Conservation (phyloP, 78 protist genomes). For the Dictyostelium capitatum region DNA sequence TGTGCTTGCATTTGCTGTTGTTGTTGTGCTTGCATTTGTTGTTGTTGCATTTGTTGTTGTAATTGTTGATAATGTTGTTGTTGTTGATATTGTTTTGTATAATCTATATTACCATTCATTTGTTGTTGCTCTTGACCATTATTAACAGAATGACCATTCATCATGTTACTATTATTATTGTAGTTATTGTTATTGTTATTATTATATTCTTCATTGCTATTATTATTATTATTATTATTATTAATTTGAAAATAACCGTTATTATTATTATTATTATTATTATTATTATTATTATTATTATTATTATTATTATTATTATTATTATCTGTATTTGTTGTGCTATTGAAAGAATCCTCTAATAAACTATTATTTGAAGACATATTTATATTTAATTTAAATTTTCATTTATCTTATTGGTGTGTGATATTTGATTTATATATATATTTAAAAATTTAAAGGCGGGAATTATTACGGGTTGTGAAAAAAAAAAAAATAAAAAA, state of each 20-base stretch:
- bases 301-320: not conserved
- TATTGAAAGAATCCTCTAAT: slow-evolving; percentile 7
- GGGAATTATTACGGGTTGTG: too few species aligned
- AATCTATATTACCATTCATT: not conserved
- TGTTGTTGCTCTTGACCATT: not conserved
- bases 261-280: not conserved
- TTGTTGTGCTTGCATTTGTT: not conserved
- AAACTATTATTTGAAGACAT: slow-evolving; percentile 6
- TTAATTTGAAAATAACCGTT: not conserved
- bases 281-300: not conserved
- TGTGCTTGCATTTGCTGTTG: not conserved
- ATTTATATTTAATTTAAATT: too few species aligned
- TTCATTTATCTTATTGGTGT: too few species aligned
- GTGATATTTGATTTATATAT: too few species aligned
- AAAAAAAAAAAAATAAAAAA: too few species aligned
- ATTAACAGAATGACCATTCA: not conserved
- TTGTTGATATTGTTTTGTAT: not conserved
- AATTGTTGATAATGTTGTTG: not conserved
- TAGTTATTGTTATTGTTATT: not conserved
- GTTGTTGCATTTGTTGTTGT: not conserved
- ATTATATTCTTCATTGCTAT: not conserved
- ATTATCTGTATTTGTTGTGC: not conserved
- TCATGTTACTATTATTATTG: not conserved
- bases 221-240: slow-evolving; percentile 3
- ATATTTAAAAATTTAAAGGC: too few species aligned